Evolutionary conservation across 257 asterid species (phyloP), one percentile per base, ranked within the genome.

Genomic region (Lycium ferocissimum): DNA sequence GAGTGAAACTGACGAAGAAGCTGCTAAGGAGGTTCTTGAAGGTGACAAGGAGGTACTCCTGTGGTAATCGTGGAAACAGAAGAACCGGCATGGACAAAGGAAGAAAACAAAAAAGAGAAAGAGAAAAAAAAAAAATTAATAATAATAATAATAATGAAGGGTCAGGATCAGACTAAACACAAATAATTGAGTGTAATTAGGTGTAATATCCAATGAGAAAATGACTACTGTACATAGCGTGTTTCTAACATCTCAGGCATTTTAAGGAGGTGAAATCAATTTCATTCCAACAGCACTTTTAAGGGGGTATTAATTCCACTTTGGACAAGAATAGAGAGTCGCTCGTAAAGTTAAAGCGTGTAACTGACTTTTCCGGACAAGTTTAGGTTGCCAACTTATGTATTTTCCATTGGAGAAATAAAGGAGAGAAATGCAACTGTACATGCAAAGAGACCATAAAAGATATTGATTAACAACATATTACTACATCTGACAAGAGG

Each of bases 401-500:
- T 17, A 69, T 37, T 69, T 37, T 37, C 26, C 14, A 22, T 37
- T 15, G 53, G 38, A 57, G 18, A 80, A 85, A 20, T 37, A 3
- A 56, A 70, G 18, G 35, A 58, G 82, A 61, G 38, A 54, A 33
- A 8, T n/a, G 72, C 66, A 67, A 56, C 49, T 9, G 63, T 7
- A 15, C 62, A 76, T 76, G 26, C 63, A 51, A 26, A 76, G 82
- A 76, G 47, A 51, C 65, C 65, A 51, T 47, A 76, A 33, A 53
- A 53, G 63, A 53, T 53, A 13, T 51, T 13, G 63, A 76, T 14
- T 51, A 76, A 63, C 63, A 51, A 26, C 9, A 76, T 51, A 51
- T 76, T 75, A 22, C 62, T 26, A 76, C 45, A 76, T 76, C 82
- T 51, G 26, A 26, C 26, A 75, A 76, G 26, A 76, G 62, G 63